phyloP scores from a whole-genome alignment of 805 yeast species.

The Barnettozyma pratensis region DNA sequence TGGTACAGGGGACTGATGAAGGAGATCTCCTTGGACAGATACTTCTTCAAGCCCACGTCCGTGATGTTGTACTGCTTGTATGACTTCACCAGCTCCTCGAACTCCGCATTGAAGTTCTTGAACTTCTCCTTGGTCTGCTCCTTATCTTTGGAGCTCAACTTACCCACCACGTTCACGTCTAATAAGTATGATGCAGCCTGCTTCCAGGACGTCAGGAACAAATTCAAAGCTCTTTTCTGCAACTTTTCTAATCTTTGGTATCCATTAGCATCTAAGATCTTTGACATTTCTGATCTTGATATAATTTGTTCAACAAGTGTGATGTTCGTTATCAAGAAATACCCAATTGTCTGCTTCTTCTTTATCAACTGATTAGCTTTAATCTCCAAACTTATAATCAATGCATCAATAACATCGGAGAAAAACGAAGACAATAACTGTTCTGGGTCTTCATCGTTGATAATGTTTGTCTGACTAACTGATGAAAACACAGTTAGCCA shows the following conservation, averaged over 20 bases:
- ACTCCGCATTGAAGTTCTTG: slow-evolving; percentile 71
- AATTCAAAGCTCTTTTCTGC: slow-evolving; percentile 66
- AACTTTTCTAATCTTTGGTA: slow-evolving; percentile 58
- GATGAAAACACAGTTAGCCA: slow-evolving; percentile 47
- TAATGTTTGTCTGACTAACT: slow-evolving; percentile 36
- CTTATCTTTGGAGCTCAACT: slow-evolving; percentile 61
- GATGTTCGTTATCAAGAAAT: slow-evolving; percentile 63
- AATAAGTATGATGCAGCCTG: slow-evolving; percentile 68
- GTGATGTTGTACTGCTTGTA: slow-evolving; percentile 62
- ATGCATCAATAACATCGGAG: slow-evolving; percentile 74
- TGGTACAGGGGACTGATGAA: slow-evolving; percentile 80
- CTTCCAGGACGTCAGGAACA: slow-evolving; percentile 78
- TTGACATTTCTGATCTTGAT: slow-evolving; percentile 51
- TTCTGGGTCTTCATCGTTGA: slow-evolving; percentile 37
- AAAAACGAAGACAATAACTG: slow-evolving; percentile 59
- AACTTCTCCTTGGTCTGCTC: slow-evolving; percentile 83
- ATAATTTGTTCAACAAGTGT: slow-evolving; percentile 71
- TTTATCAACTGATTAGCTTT: slow-evolving; percentile 37
- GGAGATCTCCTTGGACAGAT: slow-evolving; percentile 63
- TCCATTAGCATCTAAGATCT: slow-evolving; percentile 55
- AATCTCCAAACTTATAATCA: slow-evolving; percentile 59
- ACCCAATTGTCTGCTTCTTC: slow-evolving; percentile 49
- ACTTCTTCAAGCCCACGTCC: slow-evolving; percentile 59
- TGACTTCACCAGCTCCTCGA: slow-evolving; percentile 68
- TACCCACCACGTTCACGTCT: slow-evolving; percentile 69